These are phyloP conservation scores for Berberis vulgaris DNA, from an alignment of 164 flowering plant species.

Conservation along the genomic window DNA sequence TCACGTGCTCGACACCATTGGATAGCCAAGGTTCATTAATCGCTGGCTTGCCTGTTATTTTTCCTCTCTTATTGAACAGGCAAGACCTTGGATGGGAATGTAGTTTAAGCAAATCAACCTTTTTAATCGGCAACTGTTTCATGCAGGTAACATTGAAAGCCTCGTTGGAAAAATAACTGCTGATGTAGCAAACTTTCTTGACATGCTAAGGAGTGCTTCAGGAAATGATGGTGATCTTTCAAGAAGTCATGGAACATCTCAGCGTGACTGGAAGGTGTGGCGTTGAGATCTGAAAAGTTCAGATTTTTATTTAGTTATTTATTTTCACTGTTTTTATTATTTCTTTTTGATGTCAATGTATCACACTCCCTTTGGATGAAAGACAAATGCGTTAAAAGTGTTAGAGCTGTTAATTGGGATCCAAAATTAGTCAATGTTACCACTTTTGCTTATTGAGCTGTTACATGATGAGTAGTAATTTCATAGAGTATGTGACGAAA, in stretches of 20 bases:
- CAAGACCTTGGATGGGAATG: neutral
- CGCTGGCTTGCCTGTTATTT: neutral
- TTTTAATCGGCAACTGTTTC: neutral
- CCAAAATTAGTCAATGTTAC: too few species aligned
- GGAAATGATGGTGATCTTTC: conserved; percentile 15
- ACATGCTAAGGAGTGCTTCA: conserved; percentile 64
- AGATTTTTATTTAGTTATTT: neutral
- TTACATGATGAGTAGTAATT: neutral
- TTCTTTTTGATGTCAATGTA: neutral
- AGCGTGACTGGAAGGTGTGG: conserved; percentile 71
- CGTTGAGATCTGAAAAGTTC: neutral
- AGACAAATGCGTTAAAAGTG: neutral
- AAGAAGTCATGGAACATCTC: conserved; percentile 22
- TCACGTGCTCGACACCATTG: conserved; percentile 30
- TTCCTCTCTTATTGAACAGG: conserved; percentile 1
- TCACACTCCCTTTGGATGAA: neutral
- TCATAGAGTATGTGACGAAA: neutral
- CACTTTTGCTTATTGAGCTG: neutral
- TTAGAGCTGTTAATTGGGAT: neutral
- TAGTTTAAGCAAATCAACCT: neutral
- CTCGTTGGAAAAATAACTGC: conserved; percentile 31
- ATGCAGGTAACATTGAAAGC: conserved; percentile 28
- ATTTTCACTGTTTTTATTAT: neutral
- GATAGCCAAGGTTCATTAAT: conserved; percentile 33
- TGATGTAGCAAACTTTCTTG: conserved; percentile 47